These are phyloP conservation scores for Psilocybe subaeruginosa DNA, from an alignment of 768 basidiomycete species.

Conservation along the genomic window DNA sequence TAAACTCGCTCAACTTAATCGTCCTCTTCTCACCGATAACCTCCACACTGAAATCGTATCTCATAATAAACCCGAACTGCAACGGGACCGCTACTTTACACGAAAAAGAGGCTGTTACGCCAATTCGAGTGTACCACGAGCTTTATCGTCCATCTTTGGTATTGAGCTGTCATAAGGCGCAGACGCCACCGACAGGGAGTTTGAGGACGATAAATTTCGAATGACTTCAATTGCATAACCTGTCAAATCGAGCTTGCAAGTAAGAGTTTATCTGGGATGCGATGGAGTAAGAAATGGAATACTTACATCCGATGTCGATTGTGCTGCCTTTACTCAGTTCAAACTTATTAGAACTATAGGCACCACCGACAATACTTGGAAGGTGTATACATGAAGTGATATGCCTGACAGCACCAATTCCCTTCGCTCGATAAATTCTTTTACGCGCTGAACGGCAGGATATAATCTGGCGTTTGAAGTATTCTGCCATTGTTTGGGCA, in stretches of 20 bases:
- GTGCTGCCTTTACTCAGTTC: no score
- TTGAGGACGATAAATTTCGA: conserved; percentile 47
- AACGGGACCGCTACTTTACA: conserved; percentile 37
- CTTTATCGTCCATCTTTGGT: conserved; percentile 41
- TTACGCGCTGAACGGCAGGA: conserved; percentile 57
- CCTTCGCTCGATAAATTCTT: conserved; percentile 55
- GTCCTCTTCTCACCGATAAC: conserved; percentile 43
- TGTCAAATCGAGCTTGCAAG: conserved; percentile 21
- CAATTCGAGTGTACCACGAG: conserved; percentile 44
- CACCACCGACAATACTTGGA: conserved; percentile 33
- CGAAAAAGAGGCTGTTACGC: conserved; percentile 37
- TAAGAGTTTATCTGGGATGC: background rate
- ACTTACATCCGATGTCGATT: conserved; percentile 52
- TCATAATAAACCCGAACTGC: conserved; percentile 43
- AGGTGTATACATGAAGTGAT: conserved; percentile 33
- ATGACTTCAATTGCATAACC: conserved; percentile 51
- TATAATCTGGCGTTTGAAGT: conserved; percentile 48
- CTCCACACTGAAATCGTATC: conserved; percentile 26
- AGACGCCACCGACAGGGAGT: conserved; percentile 44
- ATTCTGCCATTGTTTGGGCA: no score
- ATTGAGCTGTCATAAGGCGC: conserved; percentile 30
- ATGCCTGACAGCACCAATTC: conserved; percentile 52
- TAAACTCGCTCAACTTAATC: conserved; percentile 41
- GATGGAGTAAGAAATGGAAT: conserved; percentile 37
- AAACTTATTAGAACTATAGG: conserved; percentile 16